Base-by-base conservation (phyloP, 139 green algal species). In the Chlorella sorokiniana region DNA sequence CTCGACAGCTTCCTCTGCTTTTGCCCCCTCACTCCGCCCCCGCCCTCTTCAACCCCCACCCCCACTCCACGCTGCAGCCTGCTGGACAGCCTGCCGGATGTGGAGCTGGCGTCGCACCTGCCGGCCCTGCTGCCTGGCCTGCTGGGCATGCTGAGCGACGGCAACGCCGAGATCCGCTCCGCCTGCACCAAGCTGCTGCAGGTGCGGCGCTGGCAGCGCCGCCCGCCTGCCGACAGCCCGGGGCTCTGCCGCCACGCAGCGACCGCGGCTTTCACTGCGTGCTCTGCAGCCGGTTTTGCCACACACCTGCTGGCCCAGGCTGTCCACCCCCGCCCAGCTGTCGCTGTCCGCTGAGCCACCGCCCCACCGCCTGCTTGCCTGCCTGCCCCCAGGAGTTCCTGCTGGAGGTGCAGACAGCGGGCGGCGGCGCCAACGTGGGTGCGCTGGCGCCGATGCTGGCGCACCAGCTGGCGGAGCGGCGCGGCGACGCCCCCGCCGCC, bases 81-180 rank as follows among this genome's bases (percentile, higher is more conserved):
- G 45, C 89, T 98, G 70, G 93, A 97, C 84, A 91, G 80, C 44
- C 88, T 98, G 63, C 96, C 95, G 0, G 92, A 97, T 81, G 88
- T 98, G 5, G 91, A 97, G 86, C 93, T 99, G 89, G 88, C 98
- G 63, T 73, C 81, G 0, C 91, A 95, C 88, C 88, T 99, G 65
- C 96, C 96, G 1, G 81, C 94, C 37, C 91, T 99, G 78, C 87
- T 99, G 71, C 95, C 96, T 33, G 93, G 93, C 1, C 86, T 99
- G 78, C 89, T 98, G 86, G 89, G 84, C 79, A 96, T 98, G 92
- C 88, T 98, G 69, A 87, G 84, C 41, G 95, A 98, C 69, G 61
- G 82, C 45, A 86, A 88, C 23, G 75, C 88, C 1, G 94, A 97
- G 76, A 93, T 97, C 68, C 82, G 93, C 11, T 69, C 84, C 51